A percentile compares a stretch with the other conserved stretches of the same genome.
Evolutionary conservation across 768 basidiomycete species (phyloP).

Genomic region (Rhodotorula toruloides): DNA sequence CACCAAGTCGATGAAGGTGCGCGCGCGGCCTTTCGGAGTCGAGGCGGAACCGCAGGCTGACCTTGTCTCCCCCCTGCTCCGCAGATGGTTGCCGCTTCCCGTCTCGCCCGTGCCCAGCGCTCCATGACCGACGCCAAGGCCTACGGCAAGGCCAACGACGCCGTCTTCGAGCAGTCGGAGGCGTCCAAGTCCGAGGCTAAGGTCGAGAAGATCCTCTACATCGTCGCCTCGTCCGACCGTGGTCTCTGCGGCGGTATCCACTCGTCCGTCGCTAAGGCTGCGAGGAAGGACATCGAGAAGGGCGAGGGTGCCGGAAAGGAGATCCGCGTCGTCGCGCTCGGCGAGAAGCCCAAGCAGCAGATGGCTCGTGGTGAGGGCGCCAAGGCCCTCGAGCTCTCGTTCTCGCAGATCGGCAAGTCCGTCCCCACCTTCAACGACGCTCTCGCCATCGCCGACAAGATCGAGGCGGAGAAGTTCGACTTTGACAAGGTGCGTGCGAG

Average conservation of each 20-base stretch:
- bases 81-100: slow-evolving; percentile 95
- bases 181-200: slow-evolving; percentile 54
- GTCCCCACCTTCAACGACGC: slow-evolving; percentile 97
- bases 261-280: slow-evolving; percentile 87
- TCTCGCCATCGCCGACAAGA: slow-evolving; percentile 84
- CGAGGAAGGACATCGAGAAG: slow-evolving; percentile 61
- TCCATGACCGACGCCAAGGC: slow-evolving; percentile 86
- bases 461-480: slow-evolving; percentile 74
- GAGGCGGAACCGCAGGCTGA: background rate
- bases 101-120: slow-evolving; percentile 88
- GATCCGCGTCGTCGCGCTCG: slow-evolving; percentile 70
- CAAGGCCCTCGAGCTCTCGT: slow-evolving; percentile 69
- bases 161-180: slow-evolving; percentile 81
- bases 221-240: slow-evolving; percentile 95
- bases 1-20: slow-evolving; percentile 67
- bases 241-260: slow-evolving; percentile 99
- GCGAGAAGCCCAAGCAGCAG: slow-evolving; percentile 96
- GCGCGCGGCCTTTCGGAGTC: background rate
- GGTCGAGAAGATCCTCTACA: slow-evolving; percentile 70
- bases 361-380: slow-evolving; percentile 60
- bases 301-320: slow-evolving; percentile 53
- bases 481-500: slow-evolving; percentile 63
- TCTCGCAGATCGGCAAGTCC: slow-evolving; percentile 97
- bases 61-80: background rate
- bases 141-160: slow-evolving; percentile 67